Evolutionary conservation across 805 yeast species (phyloP), one percentile per base, ranked within the genome.

Genomic region (Suhomyces sp.): DNA sequence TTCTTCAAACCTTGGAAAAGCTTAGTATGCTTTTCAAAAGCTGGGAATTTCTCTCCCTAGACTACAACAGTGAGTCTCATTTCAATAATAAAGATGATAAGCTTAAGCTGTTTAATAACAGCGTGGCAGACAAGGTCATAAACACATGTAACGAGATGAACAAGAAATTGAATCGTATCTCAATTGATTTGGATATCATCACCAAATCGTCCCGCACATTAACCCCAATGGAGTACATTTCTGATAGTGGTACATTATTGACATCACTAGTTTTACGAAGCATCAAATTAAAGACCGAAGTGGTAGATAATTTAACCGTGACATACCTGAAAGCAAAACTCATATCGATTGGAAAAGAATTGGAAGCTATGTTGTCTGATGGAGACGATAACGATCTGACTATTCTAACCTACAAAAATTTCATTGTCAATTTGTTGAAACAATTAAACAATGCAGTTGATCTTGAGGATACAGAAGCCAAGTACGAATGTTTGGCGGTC

Each of bases 241-340:
- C 72, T 32, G 83, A 78, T 44, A 70, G 72, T 20, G 80, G 76
- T 11, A 73, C 77, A 6, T 60, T 69, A 19, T 50, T 70, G 29
- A 70, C 76, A 4, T 74, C 70, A 38, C 60, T 72, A 27, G 50
- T 62, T 13, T 54, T 73, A 43, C 55, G 76, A 26, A 65, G 65
- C 23, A 65, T 79, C 33, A 71, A 70, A 46, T 50, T 80, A 31
- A 73, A 75, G 42, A 75, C 73, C 41, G 62, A 67, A 13, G 53
- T 80, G 19, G 65, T 71, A 5, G 79, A 78, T 34, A 67, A 71
- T 35, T 60, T 81, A 11, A 72, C 80, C 2, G 71, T 78, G 8
- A 67, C 77, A 9, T 81, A 81, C 53, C 79, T 81, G 48, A 77
- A 78, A 50, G 81, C 88, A 16, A 79, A 77, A 45, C 63, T 83